These are phyloP conservation scores for Thuidium tamariscinum DNA, from an alignment of 225 moss, liverwort and hornwort genomes.

Conservation along the genomic window DNA sequence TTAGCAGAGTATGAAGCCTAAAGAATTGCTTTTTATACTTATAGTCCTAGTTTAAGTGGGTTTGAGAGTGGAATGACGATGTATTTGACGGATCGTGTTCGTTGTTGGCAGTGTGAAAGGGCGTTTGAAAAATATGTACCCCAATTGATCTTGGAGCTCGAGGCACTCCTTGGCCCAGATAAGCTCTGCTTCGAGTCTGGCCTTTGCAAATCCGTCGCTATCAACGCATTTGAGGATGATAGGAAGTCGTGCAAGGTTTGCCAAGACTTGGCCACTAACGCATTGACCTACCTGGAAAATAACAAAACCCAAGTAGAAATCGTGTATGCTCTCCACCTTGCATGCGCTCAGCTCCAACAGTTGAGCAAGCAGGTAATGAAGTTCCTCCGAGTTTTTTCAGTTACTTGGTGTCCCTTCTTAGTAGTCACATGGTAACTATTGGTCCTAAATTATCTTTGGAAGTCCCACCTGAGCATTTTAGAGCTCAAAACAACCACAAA, in stretches of 20 bases:
- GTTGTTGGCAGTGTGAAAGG: slow-evolving; percentile 40
- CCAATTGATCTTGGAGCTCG: slow-evolving; percentile 22
- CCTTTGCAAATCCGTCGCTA: slow-evolving; percentile 17
- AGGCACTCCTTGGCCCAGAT: slow-evolving; percentile 34
- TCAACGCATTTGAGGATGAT: slow-evolving; percentile 9
- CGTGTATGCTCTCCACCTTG: slow-evolving; percentile 58
- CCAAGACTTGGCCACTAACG: slow-evolving; percentile 37
- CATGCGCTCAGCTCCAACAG: slow-evolving; percentile 59
- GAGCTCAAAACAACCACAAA: background rate
- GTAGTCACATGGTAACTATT: background rate
- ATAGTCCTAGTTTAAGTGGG: background rate
- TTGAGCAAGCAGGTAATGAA: slow-evolving; percentile 56
- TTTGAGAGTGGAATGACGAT: background rate
- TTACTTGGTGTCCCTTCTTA: background rate
- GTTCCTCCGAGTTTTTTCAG: background rate
- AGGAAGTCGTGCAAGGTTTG: slow-evolving; percentile 37
- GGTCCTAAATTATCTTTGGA: background rate
- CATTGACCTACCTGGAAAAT: slow-evolving; percentile 34
- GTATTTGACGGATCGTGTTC: background rate
- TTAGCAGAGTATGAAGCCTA: background rate
- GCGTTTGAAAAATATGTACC: slow-evolving; percentile 32
- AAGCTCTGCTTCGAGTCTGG: slow-evolving; percentile 46
- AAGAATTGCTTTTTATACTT: background rate
- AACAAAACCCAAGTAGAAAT: slow-evolving; percentile 38
- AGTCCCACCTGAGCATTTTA: background rate